phyloP scores from a whole-genome alignment of 139 green algal species.

The Zygnema cylindricum region DNA sequence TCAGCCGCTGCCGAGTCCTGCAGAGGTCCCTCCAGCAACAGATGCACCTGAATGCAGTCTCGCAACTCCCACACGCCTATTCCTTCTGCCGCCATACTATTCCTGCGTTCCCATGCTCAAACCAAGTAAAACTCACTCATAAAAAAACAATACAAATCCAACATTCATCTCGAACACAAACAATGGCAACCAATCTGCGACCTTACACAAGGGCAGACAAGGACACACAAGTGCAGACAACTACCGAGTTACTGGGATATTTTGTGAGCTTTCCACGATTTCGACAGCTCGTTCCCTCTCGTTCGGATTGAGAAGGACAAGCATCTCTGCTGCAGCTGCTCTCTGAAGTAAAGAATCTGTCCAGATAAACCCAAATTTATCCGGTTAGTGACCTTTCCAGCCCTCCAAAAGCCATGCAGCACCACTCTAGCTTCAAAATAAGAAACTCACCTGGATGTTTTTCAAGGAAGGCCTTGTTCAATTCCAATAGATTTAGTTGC shows the following conservation, averaged over 20 bases:
- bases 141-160: not conserved
- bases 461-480: slow-evolving; percentile 46
- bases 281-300: not conserved
- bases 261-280: slow-evolving; percentile 26
- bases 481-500: slow-evolving; percentile 12
- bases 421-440: no score
- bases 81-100: not conserved
- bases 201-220: not conserved
- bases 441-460: slow-evolving; percentile 29
- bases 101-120: not conserved
- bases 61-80: not conserved
- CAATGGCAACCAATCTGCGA: not conserved
- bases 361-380: no score
- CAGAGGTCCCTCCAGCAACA: not conserved
- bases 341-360: slow-evolving; percentile 50
- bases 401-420: no score
- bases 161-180: not conserved
- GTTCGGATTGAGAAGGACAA: slow-evolving; percentile 16
- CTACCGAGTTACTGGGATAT: not conserved
- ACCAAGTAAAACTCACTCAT: not conserved
- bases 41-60: slow-evolving; percentile 7
- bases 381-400: no score
- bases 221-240: not conserved
- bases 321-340: slow-evolving; percentile 45
- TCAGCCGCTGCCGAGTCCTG: not conserved